Evolutionary conservation across 176 grass and related monocot genomes (phyloP).

Genomic region (Rhynchospora pubera): DNA sequence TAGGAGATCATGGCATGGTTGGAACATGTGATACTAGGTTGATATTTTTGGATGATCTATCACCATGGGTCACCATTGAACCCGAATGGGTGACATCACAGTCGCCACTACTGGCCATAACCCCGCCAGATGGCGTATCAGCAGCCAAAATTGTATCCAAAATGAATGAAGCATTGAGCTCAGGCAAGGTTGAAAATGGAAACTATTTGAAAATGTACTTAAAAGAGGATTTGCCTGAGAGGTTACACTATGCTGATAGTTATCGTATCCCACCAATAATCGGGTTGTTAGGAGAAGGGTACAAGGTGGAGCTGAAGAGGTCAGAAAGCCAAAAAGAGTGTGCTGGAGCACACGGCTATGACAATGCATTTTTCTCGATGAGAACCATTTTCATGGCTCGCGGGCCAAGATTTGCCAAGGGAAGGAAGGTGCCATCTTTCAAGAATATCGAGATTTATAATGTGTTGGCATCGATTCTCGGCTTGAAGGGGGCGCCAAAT

Average conservation of each 20-base stretch:
- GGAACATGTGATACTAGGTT: conserved; percentile 66
- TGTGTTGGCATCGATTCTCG: conserved; percentile 57
- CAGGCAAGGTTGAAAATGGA: conserved; percentile 64
- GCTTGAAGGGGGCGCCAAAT: conserved; percentile 61
- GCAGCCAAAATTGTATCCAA: conserved; percentile 48
- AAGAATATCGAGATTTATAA: conserved; percentile 86
- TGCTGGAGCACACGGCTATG: conserved; percentile 79
- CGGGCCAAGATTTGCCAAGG: conserved; percentile 52
- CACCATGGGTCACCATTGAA: conserved; percentile 55
- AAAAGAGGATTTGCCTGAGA: conserved; percentile 67
- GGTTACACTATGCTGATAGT: conserved; percentile 54
- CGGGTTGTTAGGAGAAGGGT: conserved; percentile 66
- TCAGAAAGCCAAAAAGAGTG: conserved; percentile 42
- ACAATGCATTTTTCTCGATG: conserved; percentile 94
- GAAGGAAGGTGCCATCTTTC: conserved; percentile 67
- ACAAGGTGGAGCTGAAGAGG: conserved; percentile 53
- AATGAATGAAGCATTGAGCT: conserved; percentile 79
- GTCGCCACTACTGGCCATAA: conserved; percentile 64
- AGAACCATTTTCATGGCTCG: conserved; percentile 71
- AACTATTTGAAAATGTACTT: conserved; percentile 66
- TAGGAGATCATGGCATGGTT: conserved; percentile 89
- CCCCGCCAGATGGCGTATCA: conserved; percentile 37
- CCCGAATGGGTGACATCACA: conserved; percentile 53
- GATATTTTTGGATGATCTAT: conserved; percentile 55
- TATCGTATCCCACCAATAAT: conserved; percentile 83